Base-by-base conservation (phyloP, 345 rosid genomes). In the Salix koriyanagi region DNA sequence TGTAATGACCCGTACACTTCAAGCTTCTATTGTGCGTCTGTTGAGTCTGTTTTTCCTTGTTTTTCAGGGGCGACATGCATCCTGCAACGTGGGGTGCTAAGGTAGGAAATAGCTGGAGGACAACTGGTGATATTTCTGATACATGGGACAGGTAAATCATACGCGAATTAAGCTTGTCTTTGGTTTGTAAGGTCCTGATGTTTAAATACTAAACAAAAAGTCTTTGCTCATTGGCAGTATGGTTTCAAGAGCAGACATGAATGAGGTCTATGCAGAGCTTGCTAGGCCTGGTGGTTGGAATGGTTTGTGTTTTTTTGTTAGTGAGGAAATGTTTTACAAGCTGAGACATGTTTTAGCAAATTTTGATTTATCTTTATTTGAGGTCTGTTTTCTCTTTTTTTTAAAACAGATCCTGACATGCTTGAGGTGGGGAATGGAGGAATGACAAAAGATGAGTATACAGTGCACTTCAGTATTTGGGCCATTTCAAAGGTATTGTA, bases 391-490 rank as follows among this genome's bases (percentile, higher is more conserved):
- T 36, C n/a, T 60, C 14, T 52, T 46, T 26, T 4, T 28, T 28
- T 74, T 58, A 72, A 42, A 46, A 67, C 79, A 95, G 99, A 96
- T 78, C 97, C 99, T 67, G 99, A 96, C 85, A 96, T 96, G 99
- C 97, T 96, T 71, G 99, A 96, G 85, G 91, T 96, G 7, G 99
- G 98, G 4, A 96, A 96, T 81, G 98, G 99, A 80, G 97, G 99
- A 76, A 94, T 96, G 98, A 90, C 90, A 0, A 86, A 84, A 74
- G 83, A 89, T 34, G 99, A 96, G 77, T 96, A 96, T 79, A 84
- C 84, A 58, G 98, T 89, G 65, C 98, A 93, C 83, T 93, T 91
- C 75, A 96, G 97, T 82, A 81, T 96, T 64, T 96, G 99, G 98
- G 94, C 96, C 64, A 91, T 93, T 79, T 91, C 99, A 72, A 93